Evolutionary conservation across 257 asterid species (phyloP).

Genomic region (Parsonsia alboflavescens): DNA sequence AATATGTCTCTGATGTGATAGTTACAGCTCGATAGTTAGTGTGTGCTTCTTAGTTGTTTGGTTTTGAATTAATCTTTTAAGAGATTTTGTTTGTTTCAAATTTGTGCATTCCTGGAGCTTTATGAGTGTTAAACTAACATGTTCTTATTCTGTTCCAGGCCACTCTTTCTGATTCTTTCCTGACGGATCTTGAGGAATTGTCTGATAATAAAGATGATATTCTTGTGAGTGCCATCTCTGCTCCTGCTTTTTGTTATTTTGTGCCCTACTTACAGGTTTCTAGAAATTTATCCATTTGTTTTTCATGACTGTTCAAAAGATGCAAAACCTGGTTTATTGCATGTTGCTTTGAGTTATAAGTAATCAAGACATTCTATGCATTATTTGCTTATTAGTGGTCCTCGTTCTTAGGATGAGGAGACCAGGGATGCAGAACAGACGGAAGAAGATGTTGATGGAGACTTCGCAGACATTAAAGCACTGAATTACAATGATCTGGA

Average conservation of each 20-base stretch:
- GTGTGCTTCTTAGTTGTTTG: background rate
- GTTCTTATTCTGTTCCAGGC: constrained; percentile 45
- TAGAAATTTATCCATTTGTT: background rate
- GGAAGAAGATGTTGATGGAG: constrained; percentile 91
- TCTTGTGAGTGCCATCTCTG: constrained; percentile 44
- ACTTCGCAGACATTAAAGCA: constrained; percentile 83
- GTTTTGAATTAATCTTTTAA: too few species aligned
- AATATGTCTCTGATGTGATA: background rate
- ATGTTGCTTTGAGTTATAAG: background rate
- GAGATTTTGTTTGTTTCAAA: background rate
- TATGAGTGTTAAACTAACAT: background rate
- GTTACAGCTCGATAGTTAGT: background rate
- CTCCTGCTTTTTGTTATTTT: background rate
- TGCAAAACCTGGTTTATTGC: background rate
- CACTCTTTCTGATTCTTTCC: constrained; percentile 87
- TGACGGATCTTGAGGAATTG: constrained; percentile 93
- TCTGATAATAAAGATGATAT: constrained; percentile 84
- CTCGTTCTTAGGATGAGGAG: constrained; percentile 59
- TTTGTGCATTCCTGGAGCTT: background rate
- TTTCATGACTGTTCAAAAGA: background rate
- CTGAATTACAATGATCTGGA: constrained; percentile 92
- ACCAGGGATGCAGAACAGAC: constrained; percentile 52
- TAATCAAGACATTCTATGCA: too few species aligned
- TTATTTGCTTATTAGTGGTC: background rate
- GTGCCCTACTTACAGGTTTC: background rate